Conservation (phyloP, 495 filamentous ascomycete genomes). For the Daldinia childiae region DNA sequence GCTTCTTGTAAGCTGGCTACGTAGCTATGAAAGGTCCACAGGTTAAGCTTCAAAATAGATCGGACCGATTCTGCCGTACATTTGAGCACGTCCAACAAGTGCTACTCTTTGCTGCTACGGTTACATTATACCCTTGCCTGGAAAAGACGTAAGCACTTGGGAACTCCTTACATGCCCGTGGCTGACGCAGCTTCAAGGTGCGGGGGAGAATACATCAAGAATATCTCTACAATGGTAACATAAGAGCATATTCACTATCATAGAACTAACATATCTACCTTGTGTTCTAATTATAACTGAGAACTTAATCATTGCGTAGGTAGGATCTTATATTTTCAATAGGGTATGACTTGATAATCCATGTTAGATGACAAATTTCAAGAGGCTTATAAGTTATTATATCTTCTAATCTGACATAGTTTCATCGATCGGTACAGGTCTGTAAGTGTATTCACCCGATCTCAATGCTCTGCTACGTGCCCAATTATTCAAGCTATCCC, state of each 20-base stretch:
- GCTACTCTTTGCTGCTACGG: background rate
- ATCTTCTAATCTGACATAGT: background rate
- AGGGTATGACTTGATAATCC: background rate
- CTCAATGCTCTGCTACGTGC: conserved; percentile 35
- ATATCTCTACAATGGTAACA: background rate
- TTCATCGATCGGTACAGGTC: conserved; percentile 12
- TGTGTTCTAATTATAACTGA: background rate
- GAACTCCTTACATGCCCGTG: conserved; percentile 2
- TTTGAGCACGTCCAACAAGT: background rate
- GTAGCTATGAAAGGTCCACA: background rate
- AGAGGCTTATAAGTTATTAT: background rate
- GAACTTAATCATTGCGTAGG: background rate
- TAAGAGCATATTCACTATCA: background rate
- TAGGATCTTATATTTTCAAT: background rate
- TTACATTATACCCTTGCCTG: background rate
- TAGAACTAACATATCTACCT: background rate
- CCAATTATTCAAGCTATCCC: conserved; percentile 43
- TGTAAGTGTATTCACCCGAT: conserved; percentile 33
- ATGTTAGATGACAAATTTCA: background rate
- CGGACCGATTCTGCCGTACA: conserved; percentile 5
- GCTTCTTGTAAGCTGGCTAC: conserved; percentile 1
- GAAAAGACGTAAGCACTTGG: conserved; percentile 1
- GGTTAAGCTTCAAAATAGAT: background rate
- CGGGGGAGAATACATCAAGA: background rate
- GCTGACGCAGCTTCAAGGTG: conserved; percentile 1